These are phyloP conservation scores for Glomus cerebriforme DNA, from an alignment of 192 early-diverging fungal genomes.

Conservation along the genomic window DNA sequence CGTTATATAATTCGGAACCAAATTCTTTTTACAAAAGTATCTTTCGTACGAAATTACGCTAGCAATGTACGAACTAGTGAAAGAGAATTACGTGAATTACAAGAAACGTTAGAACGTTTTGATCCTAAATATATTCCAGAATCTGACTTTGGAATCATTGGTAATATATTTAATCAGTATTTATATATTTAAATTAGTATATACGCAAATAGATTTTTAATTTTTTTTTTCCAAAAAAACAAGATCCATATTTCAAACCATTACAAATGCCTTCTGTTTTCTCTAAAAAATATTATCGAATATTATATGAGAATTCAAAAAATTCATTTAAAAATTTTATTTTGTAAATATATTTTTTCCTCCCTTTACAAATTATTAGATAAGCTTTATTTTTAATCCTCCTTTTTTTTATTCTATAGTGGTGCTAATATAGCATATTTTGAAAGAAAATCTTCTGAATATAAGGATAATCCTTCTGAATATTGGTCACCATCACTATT, in stretches of 20 bases:
- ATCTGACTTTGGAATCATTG: background rate
- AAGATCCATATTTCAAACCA: background rate
- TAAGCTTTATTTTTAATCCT: too few species aligned
- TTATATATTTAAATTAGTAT: background rate
- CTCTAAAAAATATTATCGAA: background rate
- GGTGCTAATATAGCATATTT: background rate
- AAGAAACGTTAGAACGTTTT: background rate
- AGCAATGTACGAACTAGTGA: too few species aligned
- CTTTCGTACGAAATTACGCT: background rate
- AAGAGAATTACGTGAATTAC: background rate
- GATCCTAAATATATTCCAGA: background rate
- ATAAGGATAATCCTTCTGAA: background rate
- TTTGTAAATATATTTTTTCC: background rate
- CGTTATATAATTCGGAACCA: background rate
- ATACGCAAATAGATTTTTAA: background rate
- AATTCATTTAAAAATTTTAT: slow-evolving; percentile 5
- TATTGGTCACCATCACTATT: background rate
- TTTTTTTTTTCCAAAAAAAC: background rate
- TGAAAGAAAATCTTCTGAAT: background rate
- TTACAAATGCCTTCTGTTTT: background rate
- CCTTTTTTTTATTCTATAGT: background rate
- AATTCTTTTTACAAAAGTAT: background rate
- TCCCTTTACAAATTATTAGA: background rate
- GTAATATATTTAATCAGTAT: background rate
- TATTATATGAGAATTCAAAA: background rate